Base-by-base conservation (phyloP, 345 rosid genomes). In the Capsella bursapastoris region DNA sequence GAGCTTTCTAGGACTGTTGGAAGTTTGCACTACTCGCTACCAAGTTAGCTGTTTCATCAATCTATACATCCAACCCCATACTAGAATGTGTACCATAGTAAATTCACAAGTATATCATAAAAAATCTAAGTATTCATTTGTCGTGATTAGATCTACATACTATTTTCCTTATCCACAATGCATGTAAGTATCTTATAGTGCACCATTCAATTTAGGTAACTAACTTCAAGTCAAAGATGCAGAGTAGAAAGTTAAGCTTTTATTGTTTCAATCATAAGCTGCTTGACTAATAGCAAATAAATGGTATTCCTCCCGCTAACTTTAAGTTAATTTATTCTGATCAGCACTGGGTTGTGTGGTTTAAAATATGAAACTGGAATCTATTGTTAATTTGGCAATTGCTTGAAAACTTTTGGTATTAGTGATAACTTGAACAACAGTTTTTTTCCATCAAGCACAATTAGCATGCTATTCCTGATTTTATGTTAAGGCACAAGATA, bases 11-110 rank as follows among this genome's bases (percentile, higher is more conserved):
- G 50, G 32, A 57, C 41, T 45, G 47, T 31, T 7, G 18, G 50
- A 64, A 34, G 57, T 47, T 47, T 43, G 16, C 48, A 75, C 53
- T 53, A 58, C 53, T 53, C 7, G 29, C 29, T 38, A 56, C 50
- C 22, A 74, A 29, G 4, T 48, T 38, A 59, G 61, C 61, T 67
- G 59, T 66, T 66, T 74, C 52, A 47, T 66, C 29, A 55, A 73
- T 47, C 41, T 25, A n/a, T 56, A 34, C 32, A 6, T 38, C 49
- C 15, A 9, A 57, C 8, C 38, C 50, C 27, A 22, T 64, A 27
- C 58, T 13, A 35, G 31, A 37, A 62, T 31, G 10, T 47, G 43
- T 74, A 8, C 16, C 57, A 34, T 37, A 57, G 49, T 35, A 57
- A 12, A 47, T 65, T 22, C 51, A 35, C 32, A 47, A n/a, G 34